Percentiles rank a stretch among this genome's conserved stretches.
These are phyloP conservation scores for Elongisporangium prolatum DNA, from an alignment of 352 stramenopile species.

Conservation along the genomic window DNA sequence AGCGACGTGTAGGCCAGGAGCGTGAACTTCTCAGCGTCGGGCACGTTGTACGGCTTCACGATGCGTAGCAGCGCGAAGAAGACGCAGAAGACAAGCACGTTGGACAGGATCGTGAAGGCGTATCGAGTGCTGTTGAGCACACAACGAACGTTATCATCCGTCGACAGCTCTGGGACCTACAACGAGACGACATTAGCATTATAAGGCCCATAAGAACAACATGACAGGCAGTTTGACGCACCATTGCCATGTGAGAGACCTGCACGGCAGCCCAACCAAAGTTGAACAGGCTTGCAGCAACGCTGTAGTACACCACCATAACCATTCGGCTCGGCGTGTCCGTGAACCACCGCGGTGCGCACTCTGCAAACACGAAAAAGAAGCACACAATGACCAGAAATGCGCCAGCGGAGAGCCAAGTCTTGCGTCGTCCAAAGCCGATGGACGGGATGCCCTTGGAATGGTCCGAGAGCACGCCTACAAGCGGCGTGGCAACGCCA, in stretches of 20 bases:
- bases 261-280: slow-evolving; percentile 80
- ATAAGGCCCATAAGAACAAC: neutral
- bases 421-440: slow-evolving; percentile 69
- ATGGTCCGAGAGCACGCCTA: slow-evolving; percentile 71
- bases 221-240: slow-evolving; percentile 7
- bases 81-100: slow-evolving; percentile 78
- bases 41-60: slow-evolving; percentile 55
- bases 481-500: slow-evolving; percentile 69
- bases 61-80: slow-evolving; percentile 66
- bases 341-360: slow-evolving; percentile 53
- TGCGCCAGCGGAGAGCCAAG: slow-evolving; percentile 63
- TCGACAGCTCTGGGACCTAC: slow-evolving; percentile 68
- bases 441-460: slow-evolving; percentile 58
- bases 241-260: slow-evolving; percentile 85
- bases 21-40: slow-evolving; percentile 73
- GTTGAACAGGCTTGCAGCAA: slow-evolving; percentile 79
- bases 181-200: slow-evolving; percentile 1
- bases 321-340: slow-evolving; percentile 44
- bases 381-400: slow-evolving; percentile 80
- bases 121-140: slow-evolving; percentile 82
- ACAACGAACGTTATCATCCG: slow-evolving; percentile 73
- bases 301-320: slow-evolving; percentile 73
- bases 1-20: slow-evolving; percentile 69
- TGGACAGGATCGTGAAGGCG: slow-evolving; percentile 85
- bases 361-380: slow-evolving; percentile 78